Evolutionary conservation across 352 stramenopile species (phyloP), one percentile per base, ranked within the genome.

Genomic region (Phytophthora tentaculata): DNA sequence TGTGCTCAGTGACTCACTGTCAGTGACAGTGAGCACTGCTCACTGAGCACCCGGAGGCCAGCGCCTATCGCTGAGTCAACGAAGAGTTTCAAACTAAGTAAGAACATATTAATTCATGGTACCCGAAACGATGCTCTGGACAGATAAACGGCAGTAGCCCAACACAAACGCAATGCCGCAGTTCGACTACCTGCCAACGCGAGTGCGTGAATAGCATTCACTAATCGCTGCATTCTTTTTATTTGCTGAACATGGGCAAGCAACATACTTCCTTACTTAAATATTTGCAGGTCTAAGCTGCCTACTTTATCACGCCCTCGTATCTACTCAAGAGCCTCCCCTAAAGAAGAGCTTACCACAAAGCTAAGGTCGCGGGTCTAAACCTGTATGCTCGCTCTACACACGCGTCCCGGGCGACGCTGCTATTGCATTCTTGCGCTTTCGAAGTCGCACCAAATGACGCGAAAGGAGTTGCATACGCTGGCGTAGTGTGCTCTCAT

Each of bases 371-470:
- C 26, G 45, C 52, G 13, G 28, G 37, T 64, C 60, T 73, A 73
- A 65, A 69, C 47, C 26, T 69, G 50, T 63, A 45, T 48, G 28
- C 35, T 28, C 65, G 1, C 32, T 29, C 50, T 74, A 74, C 32
- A 74, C 35, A 5, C 61, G 43, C 13, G 61, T 69, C 47, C 71
- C 68, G 22, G 53, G 29, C 7, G 66, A 70, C 16, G 56, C 64
- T 3, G 74, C 74, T 44, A 81, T 63, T 22, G 71, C 71, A 61
- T 90, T 90, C 71, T 86, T 86, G n/a, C 79, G 67, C 52, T 83
- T 86, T 48, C 81, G 79, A 41, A 84, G 79, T 47, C 81, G 76
- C 52, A 89, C 78, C 48, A 89, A 57, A 56, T 87, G 81, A 17
- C 76, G 76, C 39, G 81, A 85, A 41, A 89, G 56, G 1, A 84